Base-by-base conservation (phyloP, 768 basidiomycete genomes). In the Candolleomyces aberdarensis region DNA sequence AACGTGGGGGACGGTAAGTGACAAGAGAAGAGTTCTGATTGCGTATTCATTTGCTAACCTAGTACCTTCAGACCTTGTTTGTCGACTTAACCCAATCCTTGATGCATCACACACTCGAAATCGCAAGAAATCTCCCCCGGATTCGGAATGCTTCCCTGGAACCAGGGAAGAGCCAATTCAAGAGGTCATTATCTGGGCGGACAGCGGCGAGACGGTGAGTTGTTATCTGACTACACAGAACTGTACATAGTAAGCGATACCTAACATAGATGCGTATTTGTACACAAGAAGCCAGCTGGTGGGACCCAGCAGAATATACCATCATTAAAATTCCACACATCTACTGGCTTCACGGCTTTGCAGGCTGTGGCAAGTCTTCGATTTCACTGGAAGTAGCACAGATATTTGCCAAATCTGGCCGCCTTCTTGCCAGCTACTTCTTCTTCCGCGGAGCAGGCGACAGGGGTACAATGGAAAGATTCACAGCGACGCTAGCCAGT, bases 361-460 rank as follows among this genome's bases (percentile, higher is more conserved):
- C 43, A 15, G 58, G 58, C 8, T 51, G 20, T 29, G 58, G 58
- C 1, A 59, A 59, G 46, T 59, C 58, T 2, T 49, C 58, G 2
- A 44, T 53, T 13, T 31, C 58, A 36, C 58, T 53, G 36, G 43
- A 49, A 6, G 41, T 51, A 10, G 58, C 50, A 3, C 40, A 53
- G n/a, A 10, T 13, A 31, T 43, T 47, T n/a, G 53, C 22, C 1
- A 44, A 22, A 1, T 17, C 22, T 7, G 29, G 29, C 15, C 31
- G 11, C 14, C 54, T 60, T 2, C 31, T 31, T 9, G 54, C 22
- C n/a, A 55, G 44, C 14, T 56, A 55, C 54, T 60, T 60, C 32
- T 60, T 60, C 22, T 49, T 55, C 19, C 54, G 59, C 17, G 49
- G 32, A 11, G 15, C 29, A 31, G 47, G 55, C 11, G 59, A 56